Base-by-base conservation (phyloP, 139 green algal genomes). In the Chlamydomonas schloesseri region DNA sequence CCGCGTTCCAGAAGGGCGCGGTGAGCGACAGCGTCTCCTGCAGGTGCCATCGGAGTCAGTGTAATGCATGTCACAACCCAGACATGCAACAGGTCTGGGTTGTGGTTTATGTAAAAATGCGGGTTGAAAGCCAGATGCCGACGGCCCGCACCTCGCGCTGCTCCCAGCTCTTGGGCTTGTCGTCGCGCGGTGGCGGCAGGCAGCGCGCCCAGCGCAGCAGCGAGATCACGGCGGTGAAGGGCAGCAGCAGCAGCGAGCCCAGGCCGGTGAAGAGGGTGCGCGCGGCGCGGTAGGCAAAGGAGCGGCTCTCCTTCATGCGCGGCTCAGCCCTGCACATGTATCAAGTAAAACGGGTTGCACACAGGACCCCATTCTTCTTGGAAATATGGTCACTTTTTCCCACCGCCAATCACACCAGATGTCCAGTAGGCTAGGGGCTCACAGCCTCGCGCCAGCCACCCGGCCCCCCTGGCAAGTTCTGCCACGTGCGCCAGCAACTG, bases 1-100 rank as follows among this genome's bases (percentile, higher is more conserved):
- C 67, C 1, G 88, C 81, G 71, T 94, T 93, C 83, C 89, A 92
- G 20, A 84, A 87, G 47, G 73, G 75, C 36, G 76, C 69, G 24
- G 75, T 71, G 1, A 83, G 42, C 37, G 53, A 72, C 37, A 91
- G 65, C 60, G 69, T 79, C 28, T 73, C 26, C 81, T 90, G 86
- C 62, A 71, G 26, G 42, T 50, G 42, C 6, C 42, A 8, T 13
- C 6, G 42, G 8, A 50, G 42, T 50, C 42, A 50, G 42, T 5
- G 42, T 50, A 8, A 8, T 50, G 42, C 42, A 26, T 9, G 24
- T 24, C 21, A 34, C 20, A 67, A 20, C 8, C 20, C 17, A 28
- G 20, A 13, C 60, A 13, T 31, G 60, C 20, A 67, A n/a, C 13
- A 31, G 10, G 33, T 34, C 14, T 18, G 21, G 26, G 11, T 18